Base-by-base conservation (phyloP, 257 asterid species). In the Lantana camara region DNA sequence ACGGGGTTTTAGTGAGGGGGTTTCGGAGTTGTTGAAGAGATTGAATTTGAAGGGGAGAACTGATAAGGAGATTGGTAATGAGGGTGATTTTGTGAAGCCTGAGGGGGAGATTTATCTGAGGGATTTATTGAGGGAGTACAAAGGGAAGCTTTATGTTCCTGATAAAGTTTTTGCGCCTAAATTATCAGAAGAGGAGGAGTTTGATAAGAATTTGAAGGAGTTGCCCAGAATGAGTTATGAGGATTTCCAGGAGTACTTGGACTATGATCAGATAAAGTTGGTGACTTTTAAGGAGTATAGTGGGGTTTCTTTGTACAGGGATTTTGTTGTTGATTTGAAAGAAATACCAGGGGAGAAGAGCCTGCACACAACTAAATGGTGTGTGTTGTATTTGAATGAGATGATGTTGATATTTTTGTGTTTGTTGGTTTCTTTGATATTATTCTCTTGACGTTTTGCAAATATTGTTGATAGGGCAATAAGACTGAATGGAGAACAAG, bases 351-450 rank as follows among this genome's bases (percentile, higher is more conserved):
- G 99, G 1, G 87, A 81, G 44, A 88, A 76, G 77, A 77, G 86
- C 64, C 84, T 90, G 86, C 97, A 90, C 74, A 78, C 77, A 66
- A 88, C 96, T 50, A 90, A 84, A 75, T 94, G 99, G 99, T 91
- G 84, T 74, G 84, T 79, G 63, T 67, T 21, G 52, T 68, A 46
- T 53, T 57, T 30, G 17, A 11, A 34, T 64, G 42, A 67, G 49
- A 73, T 57, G 42, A 38, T 66, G 48, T 59, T 23, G 14, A 15
- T 55, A 61, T 27, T 55, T 27, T 55, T 70, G 0, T 61, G 34
- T 40, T 66, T 44, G 70, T 49, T 68, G 56, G 0, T 67, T 14
- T 47, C 17, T 53, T 79, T 11, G 46, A 11, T 47, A 42, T 38
- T 27, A 27, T 27, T 41, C 42, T 73, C 50, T 56, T 71, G 30